Percentiles rank a stretch among this genome's conserved stretches.
phyloP scores from a whole-genome alignment of 2,329 filamentous ascomycete species.

The Coniochaeta sp. region DNA sequence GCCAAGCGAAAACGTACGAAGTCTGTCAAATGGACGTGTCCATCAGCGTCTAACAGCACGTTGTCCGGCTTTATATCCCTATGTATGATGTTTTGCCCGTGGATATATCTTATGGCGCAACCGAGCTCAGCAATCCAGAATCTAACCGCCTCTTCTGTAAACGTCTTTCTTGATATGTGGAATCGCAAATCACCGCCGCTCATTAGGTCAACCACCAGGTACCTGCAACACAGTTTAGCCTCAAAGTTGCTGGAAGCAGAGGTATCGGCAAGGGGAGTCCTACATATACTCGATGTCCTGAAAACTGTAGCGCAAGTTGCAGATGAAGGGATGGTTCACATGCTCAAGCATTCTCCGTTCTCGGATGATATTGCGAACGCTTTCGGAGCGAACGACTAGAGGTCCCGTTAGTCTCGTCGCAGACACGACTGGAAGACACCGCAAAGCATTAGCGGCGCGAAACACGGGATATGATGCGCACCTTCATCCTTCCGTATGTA shows the following conservation, averaged over 20 bases:
- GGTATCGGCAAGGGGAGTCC: slow-evolving; percentile 2
- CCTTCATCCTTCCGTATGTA: slow-evolving; percentile 99
- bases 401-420: slow-evolving; percentile 4
- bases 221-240: slow-evolving; percentile 59
- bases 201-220: slow-evolving; percentile 97
- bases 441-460: slow-evolving; percentile 2
- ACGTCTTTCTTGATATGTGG: slow-evolving; percentile 95
- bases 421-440: neutral
- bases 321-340: slow-evolving; percentile 95
- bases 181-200: slow-evolving; percentile 94
- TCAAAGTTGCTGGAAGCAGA: neutral
- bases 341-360: slow-evolving; percentile 98
- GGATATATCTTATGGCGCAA: slow-evolving; percentile 82
- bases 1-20: slow-evolving; percentile 58
- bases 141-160: slow-evolving; percentile 91
- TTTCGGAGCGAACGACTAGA: slow-evolving; percentile 91
- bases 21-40: slow-evolving; percentile 94
- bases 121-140: slow-evolving; percentile 97
- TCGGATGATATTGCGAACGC: slow-evolving; percentile 94
- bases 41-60: slow-evolving; percentile 77
- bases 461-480: slow-evolving; percentile 28
- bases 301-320: slow-evolving; percentile 97
- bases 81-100: slow-evolving; percentile 81
- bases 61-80: slow-evolving; percentile 91
- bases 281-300: slow-evolving; percentile 99